phyloP scores from a whole-genome alignment of 2,329 filamentous ascomycete species.

The Colletotrichum melonis region DNA sequence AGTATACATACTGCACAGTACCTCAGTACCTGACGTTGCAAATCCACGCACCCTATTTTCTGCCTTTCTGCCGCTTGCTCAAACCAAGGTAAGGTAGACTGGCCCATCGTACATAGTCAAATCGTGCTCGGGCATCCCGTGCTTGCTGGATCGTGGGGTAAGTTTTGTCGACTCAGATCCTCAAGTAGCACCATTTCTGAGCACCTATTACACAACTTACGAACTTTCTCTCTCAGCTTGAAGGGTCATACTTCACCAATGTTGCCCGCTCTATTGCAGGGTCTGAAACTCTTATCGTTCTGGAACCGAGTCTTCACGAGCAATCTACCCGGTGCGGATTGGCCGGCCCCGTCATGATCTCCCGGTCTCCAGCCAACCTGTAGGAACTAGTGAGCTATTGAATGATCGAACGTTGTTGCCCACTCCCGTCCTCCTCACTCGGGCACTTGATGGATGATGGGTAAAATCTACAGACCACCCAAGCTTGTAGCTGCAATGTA shows the following conservation, averaged over 20 bases:
- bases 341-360: conserved; percentile 8
- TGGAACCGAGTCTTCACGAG: conserved; percentile 1
- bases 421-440: not conserved
- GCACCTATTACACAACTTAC: not conserved
- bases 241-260: not conserved
- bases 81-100: not conserved
- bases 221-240: not conserved
- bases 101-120: not conserved
- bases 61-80: not conserved
- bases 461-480: not conserved
- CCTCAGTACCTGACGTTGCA: not conserved
- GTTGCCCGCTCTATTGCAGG: conserved; percentile 4
- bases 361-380: not conserved
- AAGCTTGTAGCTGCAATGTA: not conserved
- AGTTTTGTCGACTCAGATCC: not conserved
- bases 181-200: not conserved
- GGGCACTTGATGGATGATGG: not conserved
- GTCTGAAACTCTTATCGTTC: conserved; percentile 26
- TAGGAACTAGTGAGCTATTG: not conserved
- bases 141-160: conserved; percentile 2
- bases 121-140: not conserved
- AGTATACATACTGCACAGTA: not conserved
- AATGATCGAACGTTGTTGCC: not conserved
- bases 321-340: conserved; percentile 8
- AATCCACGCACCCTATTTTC: not conserved